Conservation (phyloP, 1,284 basidiomycete species). For the Ustilago tritici region DNA sequence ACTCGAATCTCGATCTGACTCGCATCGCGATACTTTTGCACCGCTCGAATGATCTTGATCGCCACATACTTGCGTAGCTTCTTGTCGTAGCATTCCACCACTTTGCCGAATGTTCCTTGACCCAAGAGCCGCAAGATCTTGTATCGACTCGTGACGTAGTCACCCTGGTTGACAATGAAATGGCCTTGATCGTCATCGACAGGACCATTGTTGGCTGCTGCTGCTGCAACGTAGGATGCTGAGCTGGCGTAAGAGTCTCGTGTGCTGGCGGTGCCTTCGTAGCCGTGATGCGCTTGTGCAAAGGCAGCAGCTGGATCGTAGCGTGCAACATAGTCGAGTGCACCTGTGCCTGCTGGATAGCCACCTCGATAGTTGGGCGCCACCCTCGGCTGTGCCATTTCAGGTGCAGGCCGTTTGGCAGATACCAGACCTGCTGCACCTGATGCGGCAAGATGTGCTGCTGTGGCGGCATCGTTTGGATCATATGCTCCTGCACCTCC, state of each 20-base stretch:
- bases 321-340: conserved; percentile 46
- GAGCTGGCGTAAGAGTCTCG: conserved; percentile 52
- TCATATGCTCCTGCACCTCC: conserved; percentile 12
- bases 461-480: conserved; percentile 20
- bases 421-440: conserved; percentile 26
- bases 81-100: conserved; percentile 91
- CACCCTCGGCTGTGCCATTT: conserved; percentile 32
- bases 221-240: conserved; percentile 45
- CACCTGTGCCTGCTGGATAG: conserved; percentile 44
- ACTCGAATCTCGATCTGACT: conserved; percentile 98
- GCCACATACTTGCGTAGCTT: conserved; percentile 80
- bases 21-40: conserved; percentile 83
- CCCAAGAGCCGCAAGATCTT: conserved; percentile 88
- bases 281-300: conserved; percentile 30
- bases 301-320: conserved; percentile 36
- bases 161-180: conserved; percentile 69
- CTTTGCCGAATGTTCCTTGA: conserved; percentile 99
- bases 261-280: conserved; percentile 49
- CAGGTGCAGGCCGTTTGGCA: conserved; percentile 36
- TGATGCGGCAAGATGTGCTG: conserved; percentile 29
- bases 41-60: conserved; percentile 88
- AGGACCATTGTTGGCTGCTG: conserved; percentile 40
- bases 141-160: conserved; percentile 66
- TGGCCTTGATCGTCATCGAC: conserved; percentile 71
- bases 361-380: conserved; percentile 52